Evolutionary conservation across 129 eudicot genomes (phyloP), one percentile per base, ranked within the genome.

Genomic region (Chrysanthemum makinoi): DNA sequence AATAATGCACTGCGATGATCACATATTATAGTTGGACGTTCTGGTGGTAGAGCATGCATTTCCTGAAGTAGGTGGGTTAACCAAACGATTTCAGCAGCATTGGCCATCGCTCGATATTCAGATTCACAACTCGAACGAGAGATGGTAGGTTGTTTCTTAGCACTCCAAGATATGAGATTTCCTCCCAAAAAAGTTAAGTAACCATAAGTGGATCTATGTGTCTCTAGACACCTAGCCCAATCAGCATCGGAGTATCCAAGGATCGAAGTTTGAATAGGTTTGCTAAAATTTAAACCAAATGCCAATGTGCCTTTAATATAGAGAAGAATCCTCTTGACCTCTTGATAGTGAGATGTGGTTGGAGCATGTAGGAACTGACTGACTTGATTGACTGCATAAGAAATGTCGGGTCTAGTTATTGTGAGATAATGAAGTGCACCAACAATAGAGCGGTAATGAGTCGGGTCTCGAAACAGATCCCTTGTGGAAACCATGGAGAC

Each of bases 381-480:
- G 2, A 56, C 62, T 56, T 56, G 62, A 56, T 15, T 56, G 5
- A 56, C 62, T n/a, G 26, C 62, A 56, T 56, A 56, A 11, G 62
- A 56, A 17, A 56, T 56, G 12, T 56, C 62, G 6, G 26, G 24
- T 6, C 22, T 6, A 3, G 12, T 56, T 7, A 56, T 56, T 4
- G 22, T 56, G 10, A 56, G 18, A n/a, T 56, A 51, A 0, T 51
- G 56, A 3, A 51, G 15, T 8, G 15, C 65, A 59, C 65, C 24
- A 59, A 59, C 65, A n/a, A 59, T 51, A 6, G 24, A n/a, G 2
- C 65, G 65, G 19, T 59, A 59, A 5, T 17, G 22, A 15, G 44
- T 62, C 10, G 67, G 67, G 15, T 62, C 44, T 5, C 1, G 2
- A 62, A 22, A 62, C 2, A 46, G 43, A 3, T 26, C 16, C 3